Percentiles rank a stretch among this genome's conserved stretches.
phyloP scores from a whole-genome alignment of 2,329 filamentous ascomycete species.

The Aspergillus quadricinctus region DNA sequence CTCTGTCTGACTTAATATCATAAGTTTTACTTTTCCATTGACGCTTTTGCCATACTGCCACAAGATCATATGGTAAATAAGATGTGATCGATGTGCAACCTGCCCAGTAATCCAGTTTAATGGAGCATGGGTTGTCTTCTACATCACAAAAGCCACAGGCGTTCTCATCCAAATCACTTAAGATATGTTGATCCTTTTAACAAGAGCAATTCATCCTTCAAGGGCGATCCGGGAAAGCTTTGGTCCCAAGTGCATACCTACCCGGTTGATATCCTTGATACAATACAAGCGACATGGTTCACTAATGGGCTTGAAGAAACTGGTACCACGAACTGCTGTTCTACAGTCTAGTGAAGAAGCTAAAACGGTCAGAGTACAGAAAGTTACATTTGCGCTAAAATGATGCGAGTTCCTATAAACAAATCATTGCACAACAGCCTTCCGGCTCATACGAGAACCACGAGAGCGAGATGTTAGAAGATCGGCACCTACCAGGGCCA shows the following conservation, averaged over 20 bases:
- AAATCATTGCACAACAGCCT: slow-evolving; percentile 24
- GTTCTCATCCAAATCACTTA: neutral
- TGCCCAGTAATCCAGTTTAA: neutral
- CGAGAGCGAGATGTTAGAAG: slow-evolving; percentile 19
- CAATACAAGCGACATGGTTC: neutral
- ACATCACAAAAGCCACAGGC: no score
- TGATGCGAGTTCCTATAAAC: slow-evolving; percentile 23
- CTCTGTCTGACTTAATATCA: neutral
- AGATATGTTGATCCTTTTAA: neutral
- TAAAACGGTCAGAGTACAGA: neutral
- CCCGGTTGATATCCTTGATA: neutral
- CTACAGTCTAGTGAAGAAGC: no score
- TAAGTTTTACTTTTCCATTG: neutral
- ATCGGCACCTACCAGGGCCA: slow-evolving; percentile 36
- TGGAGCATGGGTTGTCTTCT: neutral
- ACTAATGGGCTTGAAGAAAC: neutral
- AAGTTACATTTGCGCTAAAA: slow-evolving; percentile 13
- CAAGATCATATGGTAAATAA: neutral
- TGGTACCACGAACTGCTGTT: neutral
- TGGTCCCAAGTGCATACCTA: neutral
- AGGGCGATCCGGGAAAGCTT: no score
- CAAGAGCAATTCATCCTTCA: no score
- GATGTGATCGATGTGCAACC: no score
- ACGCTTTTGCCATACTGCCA: neutral
- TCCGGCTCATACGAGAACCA: slow-evolving; percentile 17